Percentiles rank a stretch among this genome's conserved stretches.
These are phyloP conservation scores for Ustilago crameri DNA, from an alignment of 1,284 basidiomycete genomes.

Conservation along the genomic window DNA sequence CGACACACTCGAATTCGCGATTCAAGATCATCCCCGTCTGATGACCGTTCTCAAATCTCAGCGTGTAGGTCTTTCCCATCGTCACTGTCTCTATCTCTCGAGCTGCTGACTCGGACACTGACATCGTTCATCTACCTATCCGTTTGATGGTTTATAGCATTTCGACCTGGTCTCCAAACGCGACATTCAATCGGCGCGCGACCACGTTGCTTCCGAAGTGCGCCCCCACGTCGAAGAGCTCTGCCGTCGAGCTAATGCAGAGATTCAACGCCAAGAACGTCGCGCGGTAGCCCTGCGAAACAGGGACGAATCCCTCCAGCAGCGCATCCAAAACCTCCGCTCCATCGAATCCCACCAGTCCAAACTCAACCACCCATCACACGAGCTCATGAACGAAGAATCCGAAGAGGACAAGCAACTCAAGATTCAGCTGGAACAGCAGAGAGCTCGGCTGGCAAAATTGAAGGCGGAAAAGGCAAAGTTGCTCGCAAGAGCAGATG, in stretches of 20 bases:
- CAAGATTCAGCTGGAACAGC: constrained; percentile 10
- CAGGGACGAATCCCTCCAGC: constrained; percentile 31
- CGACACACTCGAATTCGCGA: constrained; percentile 34
- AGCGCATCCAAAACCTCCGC: constrained; percentile 29
- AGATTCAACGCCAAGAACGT: constrained; percentile 39
- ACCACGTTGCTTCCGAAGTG: constrained; percentile 44
- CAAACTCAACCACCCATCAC: constrained; percentile 21
- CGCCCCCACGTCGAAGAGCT: constrained; percentile 47
- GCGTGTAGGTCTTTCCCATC: constrained; percentile 26
- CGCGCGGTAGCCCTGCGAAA: constrained; percentile 35
- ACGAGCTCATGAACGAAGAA: too few relatives aligned
- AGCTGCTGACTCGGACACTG: not conserved
- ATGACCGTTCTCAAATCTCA: constrained; percentile 46
- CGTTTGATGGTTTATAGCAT: constrained; percentile 14
- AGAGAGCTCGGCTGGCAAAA: constrained; percentile 3
- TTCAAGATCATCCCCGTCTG: constrained; percentile 45
- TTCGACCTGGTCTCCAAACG: constrained; percentile 44
- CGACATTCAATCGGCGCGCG: constrained; percentile 35
- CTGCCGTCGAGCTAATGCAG: constrained; percentile 23
- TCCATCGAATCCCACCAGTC: constrained; percentile 37
- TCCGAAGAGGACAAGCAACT: constrained; percentile 1
- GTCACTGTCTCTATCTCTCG: not conserved
- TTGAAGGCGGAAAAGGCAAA: constrained; percentile 19
- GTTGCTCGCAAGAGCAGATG: constrained; percentile 24
- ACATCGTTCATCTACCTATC: too few relatives aligned